These are phyloP conservation scores for Paramarasmius palmivorus DNA, from an alignment of 1,284 basidiomycete genomes.

Conservation along the genomic window DNA sequence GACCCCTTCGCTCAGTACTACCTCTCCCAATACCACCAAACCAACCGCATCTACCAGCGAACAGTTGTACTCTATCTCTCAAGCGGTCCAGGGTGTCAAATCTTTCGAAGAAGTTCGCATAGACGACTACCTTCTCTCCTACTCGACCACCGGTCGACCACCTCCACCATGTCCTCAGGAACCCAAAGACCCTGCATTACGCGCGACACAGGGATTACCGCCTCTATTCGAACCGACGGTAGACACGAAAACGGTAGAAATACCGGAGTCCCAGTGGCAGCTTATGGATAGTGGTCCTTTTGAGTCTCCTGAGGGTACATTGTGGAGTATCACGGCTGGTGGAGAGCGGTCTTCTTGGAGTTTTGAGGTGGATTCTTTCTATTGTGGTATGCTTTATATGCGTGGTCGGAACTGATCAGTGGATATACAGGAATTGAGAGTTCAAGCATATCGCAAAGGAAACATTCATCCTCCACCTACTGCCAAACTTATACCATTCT, in stretches of 20 bases:
- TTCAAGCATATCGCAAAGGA: slow-evolving; percentile 12
- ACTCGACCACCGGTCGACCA: slow-evolving; percentile 40
- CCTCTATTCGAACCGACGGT: slow-evolving; percentile 43
- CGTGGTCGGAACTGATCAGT: neutral
- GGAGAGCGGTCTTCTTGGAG: slow-evolving; percentile 6
- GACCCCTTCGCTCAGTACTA: no score
- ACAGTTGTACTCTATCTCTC: no score
- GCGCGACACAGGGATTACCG: slow-evolving; percentile 39
- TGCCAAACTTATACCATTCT: neutral
- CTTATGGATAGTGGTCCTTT: neutral
- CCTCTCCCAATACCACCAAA: no score
- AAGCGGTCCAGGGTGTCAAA: no score
- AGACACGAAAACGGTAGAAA: neutral
- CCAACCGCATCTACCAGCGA: no score
- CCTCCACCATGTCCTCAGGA: slow-evolving; percentile 42
- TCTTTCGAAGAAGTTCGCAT: slow-evolving; percentile 54
- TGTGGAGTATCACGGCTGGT: slow-evolving; percentile 14
- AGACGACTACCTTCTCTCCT: slow-evolving; percentile 46
- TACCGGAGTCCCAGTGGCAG: slow-evolving; percentile 15
- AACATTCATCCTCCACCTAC: slow-evolving; percentile 6
- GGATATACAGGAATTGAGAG: slow-evolving; percentile 10
- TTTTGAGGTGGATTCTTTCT: slow-evolving; percentile 10
- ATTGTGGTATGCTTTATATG: neutral
- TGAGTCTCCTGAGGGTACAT: neutral
- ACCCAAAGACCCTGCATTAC: slow-evolving; percentile 36